These are phyloP conservation scores for Priceomyces castillae DNA, from an alignment of 805 yeast species.

Conservation along the genomic window DNA sequence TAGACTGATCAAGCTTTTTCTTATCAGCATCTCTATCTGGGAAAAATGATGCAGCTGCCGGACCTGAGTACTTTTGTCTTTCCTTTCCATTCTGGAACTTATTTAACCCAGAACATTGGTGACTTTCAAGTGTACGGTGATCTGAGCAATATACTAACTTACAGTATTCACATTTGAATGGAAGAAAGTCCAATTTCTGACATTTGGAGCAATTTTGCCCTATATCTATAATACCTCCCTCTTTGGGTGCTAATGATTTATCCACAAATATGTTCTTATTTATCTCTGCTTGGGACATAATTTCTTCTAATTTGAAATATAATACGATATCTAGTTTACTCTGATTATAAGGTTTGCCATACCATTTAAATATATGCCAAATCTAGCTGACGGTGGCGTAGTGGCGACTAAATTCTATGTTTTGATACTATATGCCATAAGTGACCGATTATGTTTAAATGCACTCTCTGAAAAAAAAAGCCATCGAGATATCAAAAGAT, in stretches of 20 bases:
- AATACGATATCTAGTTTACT: no score
- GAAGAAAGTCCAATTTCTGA: slow-evolving; percentile 54
- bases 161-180: slow-evolving; percentile 53
- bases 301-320: no score
- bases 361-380: no score
- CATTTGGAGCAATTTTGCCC: slow-evolving; percentile 59
- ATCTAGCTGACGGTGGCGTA: not conserved
- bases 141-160: slow-evolving; percentile 45
- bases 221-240: slow-evolving; percentile 47
- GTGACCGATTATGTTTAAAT: no score
- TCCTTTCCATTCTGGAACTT: slow-evolving; percentile 1
- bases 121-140: slow-evolving; percentile 41
- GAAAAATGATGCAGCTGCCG: slow-evolving; percentile 47
- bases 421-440: no score
- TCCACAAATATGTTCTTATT: slow-evolving; percentile 20
- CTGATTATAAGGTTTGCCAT: no score
- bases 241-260: slow-evolving; percentile 17
- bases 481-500: not conserved
- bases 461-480: no score
- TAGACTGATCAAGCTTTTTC: slow-evolving; percentile 28
- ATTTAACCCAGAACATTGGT: slow-evolving; percentile 27
- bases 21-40: slow-evolving; percentile 49
- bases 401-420: not conserved
- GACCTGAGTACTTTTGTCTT: slow-evolving; percentile 17
- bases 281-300: slow-evolving; percentile 9